These are phyloP conservation scores for Fusarium falciforme DNA, from an alignment of 2,329 filamentous ascomycete genomes.

Conservation along the genomic window DNA sequence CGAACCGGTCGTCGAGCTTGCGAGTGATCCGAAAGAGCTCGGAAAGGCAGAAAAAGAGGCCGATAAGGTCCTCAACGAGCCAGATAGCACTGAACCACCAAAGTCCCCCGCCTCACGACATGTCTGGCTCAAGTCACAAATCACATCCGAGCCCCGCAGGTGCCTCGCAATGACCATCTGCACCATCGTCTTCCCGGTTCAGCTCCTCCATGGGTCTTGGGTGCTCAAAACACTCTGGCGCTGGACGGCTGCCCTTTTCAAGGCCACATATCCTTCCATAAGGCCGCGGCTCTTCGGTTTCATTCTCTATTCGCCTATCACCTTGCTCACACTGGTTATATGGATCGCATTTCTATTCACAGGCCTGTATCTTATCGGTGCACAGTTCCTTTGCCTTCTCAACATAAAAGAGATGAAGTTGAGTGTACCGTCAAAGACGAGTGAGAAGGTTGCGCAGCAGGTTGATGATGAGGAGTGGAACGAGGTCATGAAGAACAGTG, in stretches of 20 bases:
- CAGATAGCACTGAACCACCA: not conserved
- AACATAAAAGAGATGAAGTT: not conserved
- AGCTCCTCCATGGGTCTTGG: conserved; percentile 20
- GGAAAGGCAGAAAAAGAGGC: not conserved
- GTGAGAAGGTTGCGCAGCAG: not conserved
- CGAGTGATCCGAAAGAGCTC: not conserved
- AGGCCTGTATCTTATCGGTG: not conserved
- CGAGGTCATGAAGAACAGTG: not conserved
- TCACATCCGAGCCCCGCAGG: conserved; percentile 15
- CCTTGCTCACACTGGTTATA: not conserved
- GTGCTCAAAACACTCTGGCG: conserved; percentile 24
- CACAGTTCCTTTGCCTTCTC: not conserved
- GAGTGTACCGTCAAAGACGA: not conserved
- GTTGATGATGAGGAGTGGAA: not conserved
- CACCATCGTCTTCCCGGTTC: not conserved
- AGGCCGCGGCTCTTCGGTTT: conserved; percentile 20
- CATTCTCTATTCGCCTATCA: conserved; percentile 5
- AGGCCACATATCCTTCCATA: conserved; percentile 17
- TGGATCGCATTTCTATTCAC: not conserved
- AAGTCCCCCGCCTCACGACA: not conserved
- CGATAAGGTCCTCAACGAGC: not conserved
- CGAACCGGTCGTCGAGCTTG: not conserved
- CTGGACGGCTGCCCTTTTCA: conserved; percentile 5
- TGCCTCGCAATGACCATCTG: not conserved
- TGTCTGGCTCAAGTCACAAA: conserved; percentile 2